Base-by-base conservation (phyloP, 805 yeast species). In the Kockiozyma suomiensis region DNA sequence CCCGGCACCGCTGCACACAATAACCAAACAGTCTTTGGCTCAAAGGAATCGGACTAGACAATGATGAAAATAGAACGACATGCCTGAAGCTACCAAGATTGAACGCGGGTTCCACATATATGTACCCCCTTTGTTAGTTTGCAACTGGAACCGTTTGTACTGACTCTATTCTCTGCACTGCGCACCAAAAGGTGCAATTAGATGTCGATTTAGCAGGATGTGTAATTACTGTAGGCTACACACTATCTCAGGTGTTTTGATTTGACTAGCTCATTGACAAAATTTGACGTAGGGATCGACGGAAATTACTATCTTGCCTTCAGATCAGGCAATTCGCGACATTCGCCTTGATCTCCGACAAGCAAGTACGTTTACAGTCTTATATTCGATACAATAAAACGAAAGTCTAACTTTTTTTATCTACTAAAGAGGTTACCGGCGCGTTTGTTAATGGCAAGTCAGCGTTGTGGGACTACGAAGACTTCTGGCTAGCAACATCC, bases 301-400 rank as follows among this genome's bases (percentile, higher is more conserved):
- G 0, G 97, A 92, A 70, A 75, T 94, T 33, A 87, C 94, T 1
- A 78, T 92, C 1, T 79, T 88, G 17, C 97, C 99, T 0, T 75
- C 83, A 15, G 82, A 85, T 53, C 76, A 85, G 21, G 69, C 77
- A 1, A 75, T 93, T 47, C 82, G 81, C 58, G 75, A 76, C 10
- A 76, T 94, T 26, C 82, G 82, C 54, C 76, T 94, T 53, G 98
- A 94, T 72, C 89, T 96, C 60, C 82, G 96, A 54, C 90, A 89
- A 46, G 67, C 73, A 25, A 49, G 50, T 58, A 79, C 87, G 75
- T 54, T 10, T 17, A 30, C 7, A 12, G 3, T 35, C 4, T 30
- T 17, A 8, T 6, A 26, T 17, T 19, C 12, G 7, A 1, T 50
- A n/a, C 21, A 8, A 7, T 28, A n/a, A 1, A 4, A 25, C n/a